These are phyloP conservation scores for Vigna hirtella DNA, from an alignment of 306 rosid genomes.

Conservation along the genomic window DNA sequence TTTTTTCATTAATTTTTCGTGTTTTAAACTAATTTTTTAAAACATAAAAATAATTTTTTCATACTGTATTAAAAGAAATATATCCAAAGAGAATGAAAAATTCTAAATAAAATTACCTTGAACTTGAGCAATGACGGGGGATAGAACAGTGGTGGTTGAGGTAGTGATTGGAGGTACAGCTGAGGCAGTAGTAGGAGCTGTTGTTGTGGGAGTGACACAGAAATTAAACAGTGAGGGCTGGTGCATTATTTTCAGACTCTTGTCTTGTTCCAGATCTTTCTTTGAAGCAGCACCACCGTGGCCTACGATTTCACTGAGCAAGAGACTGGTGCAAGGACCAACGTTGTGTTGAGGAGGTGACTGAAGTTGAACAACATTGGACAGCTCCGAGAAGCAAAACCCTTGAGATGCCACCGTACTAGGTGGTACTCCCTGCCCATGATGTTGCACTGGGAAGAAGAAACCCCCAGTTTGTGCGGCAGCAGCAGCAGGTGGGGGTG, in stretches of 20 bases:
- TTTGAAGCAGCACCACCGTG: slow-evolving; percentile 49
- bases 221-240: slow-evolving; percentile 53
- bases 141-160: slow-evolving; percentile 52
- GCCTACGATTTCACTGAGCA: slow-evolving; percentile 73
- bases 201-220: slow-evolving; percentile 44
- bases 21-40: not conserved
- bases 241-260: slow-evolving; percentile 47
- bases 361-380: slow-evolving; percentile 54
- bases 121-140: slow-evolving; percentile 52
- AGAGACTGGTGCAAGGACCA: slow-evolving; percentile 67
- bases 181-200: slow-evolving; percentile 2
- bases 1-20: not conserved
- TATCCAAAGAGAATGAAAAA: not conserved
- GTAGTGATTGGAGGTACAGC: slow-evolving; percentile 41
- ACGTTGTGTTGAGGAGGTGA: slow-evolving; percentile 37
- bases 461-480: slow-evolving; percentile 47
- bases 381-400: slow-evolving; percentile 76
- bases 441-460: slow-evolving; percentile 63
- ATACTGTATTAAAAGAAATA: not conserved
- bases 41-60: not conserved
- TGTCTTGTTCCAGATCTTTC: slow-evolving; percentile 57
- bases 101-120: slow-evolving; percentile 56
- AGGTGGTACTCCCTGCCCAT: slow-evolving; percentile 25
- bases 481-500: not conserved
- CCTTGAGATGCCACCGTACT: slow-evolving; percentile 54